Conservation (phyloP, 1,139 yeast genomes). For the Schwanniomyces etchellsii region DNA sequence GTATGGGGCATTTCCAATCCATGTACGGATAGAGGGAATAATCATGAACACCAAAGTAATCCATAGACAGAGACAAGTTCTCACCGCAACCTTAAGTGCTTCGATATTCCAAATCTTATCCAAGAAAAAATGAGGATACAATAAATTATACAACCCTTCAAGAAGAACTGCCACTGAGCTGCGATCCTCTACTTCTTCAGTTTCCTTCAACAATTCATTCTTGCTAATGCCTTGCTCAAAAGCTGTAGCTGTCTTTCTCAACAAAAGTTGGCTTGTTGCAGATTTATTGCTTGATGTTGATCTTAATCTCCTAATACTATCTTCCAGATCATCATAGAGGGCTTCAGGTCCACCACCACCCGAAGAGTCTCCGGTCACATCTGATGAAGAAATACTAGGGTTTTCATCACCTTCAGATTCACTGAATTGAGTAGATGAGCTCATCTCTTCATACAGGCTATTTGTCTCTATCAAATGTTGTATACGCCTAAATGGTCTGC, state of each 20-base stretch:
- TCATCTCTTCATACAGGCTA: too few species aligned
- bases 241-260: neutral
- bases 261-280: neutral
- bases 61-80: slow-evolving; percentile 29
- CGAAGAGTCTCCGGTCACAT: too few species aligned
- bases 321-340: neutral
- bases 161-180: neutral
- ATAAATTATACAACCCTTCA: neutral
- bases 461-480: too few species aligned
- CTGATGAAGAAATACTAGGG: too few species aligned
- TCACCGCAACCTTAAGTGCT: slow-evolving; percentile 20
- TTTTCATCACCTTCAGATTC: too few species aligned
- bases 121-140: slow-evolving; percentile 19
- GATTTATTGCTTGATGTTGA: neutral
- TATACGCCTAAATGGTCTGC: too few species aligned
- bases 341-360: too few species aligned
- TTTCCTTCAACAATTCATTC: neutral
- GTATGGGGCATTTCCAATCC: slow-evolving; percentile 28
- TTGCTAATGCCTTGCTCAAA: neutral
- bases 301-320: neutral
- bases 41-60: slow-evolving; percentile 18
- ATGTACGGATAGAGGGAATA: slow-evolving; percentile 18
- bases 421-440: too few species aligned
- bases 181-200: neutral
- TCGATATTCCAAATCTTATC: slow-evolving; percentile 18